These are phyloP conservation scores for Gracilaria domingensis DNA, from an alignment of 23 red algal species.

Conservation along the genomic window DNA sequence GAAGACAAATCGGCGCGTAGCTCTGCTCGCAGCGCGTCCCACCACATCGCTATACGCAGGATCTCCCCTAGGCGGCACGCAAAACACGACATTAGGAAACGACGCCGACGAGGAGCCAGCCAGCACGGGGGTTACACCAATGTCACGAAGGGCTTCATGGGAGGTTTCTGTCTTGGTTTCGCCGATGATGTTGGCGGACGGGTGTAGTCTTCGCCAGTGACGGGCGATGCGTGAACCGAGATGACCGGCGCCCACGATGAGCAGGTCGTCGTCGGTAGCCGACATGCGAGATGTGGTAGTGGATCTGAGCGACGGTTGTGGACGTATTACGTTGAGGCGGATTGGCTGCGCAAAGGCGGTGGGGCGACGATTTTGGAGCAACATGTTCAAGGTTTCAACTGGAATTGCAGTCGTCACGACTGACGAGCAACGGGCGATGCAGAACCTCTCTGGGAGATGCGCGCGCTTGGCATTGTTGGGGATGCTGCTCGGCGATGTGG, in stretches of 20 bases:
- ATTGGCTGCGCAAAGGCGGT: too few relatives aligned
- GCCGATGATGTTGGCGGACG: conserved; percentile 52
- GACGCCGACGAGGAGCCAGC: background rate
- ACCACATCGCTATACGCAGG: conserved; percentile 57
- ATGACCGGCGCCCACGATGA: conserved; percentile 83
- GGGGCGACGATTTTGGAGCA: too few relatives aligned
- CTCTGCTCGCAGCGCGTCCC: conserved; percentile 19
- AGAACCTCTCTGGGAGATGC: too few relatives aligned
- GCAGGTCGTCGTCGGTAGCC: conserved; percentile 39
- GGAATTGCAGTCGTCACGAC: too few relatives aligned
- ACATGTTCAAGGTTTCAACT: too few relatives aligned
- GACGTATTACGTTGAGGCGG: too few relatives aligned
- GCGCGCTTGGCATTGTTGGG: too few relatives aligned
- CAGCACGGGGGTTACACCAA: conserved; percentile 45
- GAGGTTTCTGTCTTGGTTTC: conserved; percentile 62
- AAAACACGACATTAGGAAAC: conserved; percentile 81
- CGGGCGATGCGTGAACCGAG: conserved; percentile 65
- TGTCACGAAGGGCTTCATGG: conserved; percentile 44
- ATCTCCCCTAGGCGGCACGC: conserved; percentile 59
- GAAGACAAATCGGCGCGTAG: conserved; percentile 60
- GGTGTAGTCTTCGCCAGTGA: conserved; percentile 50
- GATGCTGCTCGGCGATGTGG: too few relatives aligned
- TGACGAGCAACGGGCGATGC: too few relatives aligned
- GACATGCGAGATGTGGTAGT: too few relatives aligned
- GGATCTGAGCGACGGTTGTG: too few relatives aligned